phyloP scores from a whole-genome alignment of 2,329 filamentous ascomycete genomes.

The Claviceps spartinae region DNA sequence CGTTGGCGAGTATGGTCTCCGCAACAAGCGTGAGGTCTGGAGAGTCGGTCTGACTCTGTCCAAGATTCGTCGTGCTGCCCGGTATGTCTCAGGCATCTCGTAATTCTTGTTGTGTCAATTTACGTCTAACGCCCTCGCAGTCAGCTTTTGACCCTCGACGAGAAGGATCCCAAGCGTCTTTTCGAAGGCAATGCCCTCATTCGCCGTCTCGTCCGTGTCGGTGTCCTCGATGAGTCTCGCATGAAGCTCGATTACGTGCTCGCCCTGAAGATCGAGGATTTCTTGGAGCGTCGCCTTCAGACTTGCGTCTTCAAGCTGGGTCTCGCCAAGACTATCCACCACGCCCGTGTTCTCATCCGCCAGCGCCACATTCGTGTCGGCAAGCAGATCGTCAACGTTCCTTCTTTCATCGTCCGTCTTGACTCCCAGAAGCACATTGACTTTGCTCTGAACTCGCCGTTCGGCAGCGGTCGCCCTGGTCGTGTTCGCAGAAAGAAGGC shows the following conservation, averaged over 20 bases:
- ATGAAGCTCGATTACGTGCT: constrained; percentile 99
- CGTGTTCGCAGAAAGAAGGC: constrained; percentile 99
- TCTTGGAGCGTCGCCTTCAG: constrained; percentile 99
- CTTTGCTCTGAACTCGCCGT: constrained; percentile 94
- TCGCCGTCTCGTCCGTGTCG: constrained; percentile 98
- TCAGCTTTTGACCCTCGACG: constrained; percentile 98
- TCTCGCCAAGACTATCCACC: constrained; percentile 99
- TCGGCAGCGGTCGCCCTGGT: constrained; percentile 90
- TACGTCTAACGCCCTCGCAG: constrained; percentile 33
- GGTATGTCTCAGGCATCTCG: constrained; percentile 41
- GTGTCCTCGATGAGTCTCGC: constrained; percentile 99
- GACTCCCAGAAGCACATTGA: constrained; percentile 99
- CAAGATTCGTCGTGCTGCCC: constrained; percentile 99
- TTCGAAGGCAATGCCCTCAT: constrained; percentile 99
- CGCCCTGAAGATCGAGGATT: constrained; percentile 98
- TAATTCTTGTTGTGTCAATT: background rate
- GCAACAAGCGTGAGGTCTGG: constrained; percentile 99
- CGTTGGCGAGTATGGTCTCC: constrained; percentile 98
- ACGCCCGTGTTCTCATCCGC: constrained; percentile 98
- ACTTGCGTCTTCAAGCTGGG: constrained; percentile 99
- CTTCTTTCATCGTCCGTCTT: constrained; percentile 97
- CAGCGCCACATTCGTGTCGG: constrained; percentile 99
- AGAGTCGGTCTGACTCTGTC: constrained; percentile 98
- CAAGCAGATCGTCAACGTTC: constrained; percentile 99
- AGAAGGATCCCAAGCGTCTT: constrained; percentile 99